These are phyloP conservation scores for Sporothrix phasma DNA, from an alignment of 2,329 filamentous ascomycete genomes.

Conservation along the genomic window DNA sequence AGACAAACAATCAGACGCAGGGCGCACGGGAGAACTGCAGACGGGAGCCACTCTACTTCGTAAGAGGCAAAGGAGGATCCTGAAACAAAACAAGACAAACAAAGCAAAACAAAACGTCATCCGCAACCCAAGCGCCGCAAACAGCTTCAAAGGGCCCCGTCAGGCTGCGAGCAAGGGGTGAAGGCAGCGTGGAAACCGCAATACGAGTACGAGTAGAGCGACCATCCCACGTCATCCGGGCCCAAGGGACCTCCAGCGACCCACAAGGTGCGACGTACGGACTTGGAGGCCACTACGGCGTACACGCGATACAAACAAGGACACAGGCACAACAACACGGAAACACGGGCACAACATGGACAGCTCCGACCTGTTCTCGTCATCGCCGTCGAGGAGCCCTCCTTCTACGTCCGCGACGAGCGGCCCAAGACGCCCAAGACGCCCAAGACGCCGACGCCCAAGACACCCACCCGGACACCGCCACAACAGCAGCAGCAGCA, in stretches of 20 bases:
- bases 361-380: constrained; percentile 21
- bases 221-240: constrained; percentile 2
- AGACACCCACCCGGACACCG: constrained; percentile 19
- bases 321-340: neutral
- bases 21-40: neutral
- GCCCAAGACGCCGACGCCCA: constrained; percentile 36
- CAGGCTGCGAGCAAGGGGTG: constrained; percentile 3
- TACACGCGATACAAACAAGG: neutral
- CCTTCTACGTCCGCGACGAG: constrained; percentile 17
- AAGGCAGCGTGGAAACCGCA: neutral
- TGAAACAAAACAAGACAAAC: too few relatives aligned
- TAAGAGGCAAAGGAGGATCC: neutral
- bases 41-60: neutral
- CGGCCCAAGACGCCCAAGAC: constrained; percentile 36
- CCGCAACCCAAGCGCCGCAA: neutral
- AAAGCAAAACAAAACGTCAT: constrained; percentile 14
- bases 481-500: constrained; percentile 19
- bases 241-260: neutral
- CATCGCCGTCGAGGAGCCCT: constrained; percentile 17
- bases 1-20: neutral
- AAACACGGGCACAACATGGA: constrained; percentile 15
- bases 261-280: neutral
- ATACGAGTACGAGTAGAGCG: neutral
- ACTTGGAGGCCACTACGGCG: too few relatives aligned
- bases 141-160: neutral